Conservation (phyloP, 2,329 filamentous ascomycete species). For the Aureobasidium sp. region DNA sequence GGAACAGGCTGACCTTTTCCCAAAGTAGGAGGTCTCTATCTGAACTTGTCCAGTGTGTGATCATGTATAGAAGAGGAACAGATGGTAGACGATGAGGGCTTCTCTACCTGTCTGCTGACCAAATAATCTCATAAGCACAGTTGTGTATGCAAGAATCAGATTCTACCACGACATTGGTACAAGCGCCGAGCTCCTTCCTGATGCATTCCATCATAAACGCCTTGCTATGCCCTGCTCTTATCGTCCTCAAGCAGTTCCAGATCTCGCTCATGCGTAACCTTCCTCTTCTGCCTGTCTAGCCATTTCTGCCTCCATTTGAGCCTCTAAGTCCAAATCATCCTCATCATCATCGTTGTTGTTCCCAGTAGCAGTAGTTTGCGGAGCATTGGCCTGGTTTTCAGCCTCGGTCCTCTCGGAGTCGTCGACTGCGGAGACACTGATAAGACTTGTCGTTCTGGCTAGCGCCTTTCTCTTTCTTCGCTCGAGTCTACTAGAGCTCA, state of each 20-base stretch:
- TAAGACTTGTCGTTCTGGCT: conserved; percentile 41
- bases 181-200: not conserved
- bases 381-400: conserved; percentile 35
- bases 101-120: no score
- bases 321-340: conserved; percentile 55
- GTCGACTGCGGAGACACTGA: conserved; percentile 34
- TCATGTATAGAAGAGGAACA: no score
- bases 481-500: conserved; percentile 35
- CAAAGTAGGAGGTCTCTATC: no score
- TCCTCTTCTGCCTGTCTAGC: conserved; percentile 31
- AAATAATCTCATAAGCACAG: no score
- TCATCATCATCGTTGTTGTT: conserved; percentile 33
- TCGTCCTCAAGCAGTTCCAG: not conserved
- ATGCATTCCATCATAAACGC: conserved; percentile 13
- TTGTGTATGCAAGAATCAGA: no score
- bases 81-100: no score
- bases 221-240: conserved; percentile 8
- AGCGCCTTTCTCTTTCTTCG: conserved; percentile 43
- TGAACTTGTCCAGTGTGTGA: no score
- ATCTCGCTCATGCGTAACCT: conserved; percentile 24
- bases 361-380: conserved; percentile 26
- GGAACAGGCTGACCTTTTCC: no score
- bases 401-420: conserved; percentile 27
- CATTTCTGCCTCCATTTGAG: conserved; percentile 43
- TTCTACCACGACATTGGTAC: not conserved